Evolutionary conservation across 306 rosid species (phyloP), one percentile per base, ranked within the genome.

Genomic region (Ammopiptanthus mongolicus): DNA sequence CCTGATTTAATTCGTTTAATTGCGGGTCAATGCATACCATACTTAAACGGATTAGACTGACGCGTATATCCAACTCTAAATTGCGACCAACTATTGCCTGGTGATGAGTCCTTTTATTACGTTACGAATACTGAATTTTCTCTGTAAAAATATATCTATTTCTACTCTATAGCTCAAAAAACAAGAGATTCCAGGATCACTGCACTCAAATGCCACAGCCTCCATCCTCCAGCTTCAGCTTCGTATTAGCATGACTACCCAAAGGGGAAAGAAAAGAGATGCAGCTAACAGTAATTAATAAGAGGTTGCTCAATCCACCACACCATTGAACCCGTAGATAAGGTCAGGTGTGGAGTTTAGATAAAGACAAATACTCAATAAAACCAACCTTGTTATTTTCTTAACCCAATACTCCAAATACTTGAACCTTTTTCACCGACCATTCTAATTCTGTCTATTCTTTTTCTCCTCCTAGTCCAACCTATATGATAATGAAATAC

Each of bases 331-430:
- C 39, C 61, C 51, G 66, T 47, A 12, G 63, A 60, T 61, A 34
- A 70, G 64, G 36, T 52, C 31, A 52, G 51, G 22, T 51, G 47
- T 17, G 17, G 69, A 65, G 10, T n/a, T 48, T 23, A 50, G 2
- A 15, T 3, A 18, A 25, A 23, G 22, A 8, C 37, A 65, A 65
- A 44, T 13, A 23, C 6, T 12, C 19, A 15, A 36, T 34, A 63
- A 50, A 46, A 13, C 39, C 59, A 4, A 63, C 7, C 46, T 44
- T 63, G 71, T 52, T 33, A 48, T 87, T 68, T 87, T 89, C 66
- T 82, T 77, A 12, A 86, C 90, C 51, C 85, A 25, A 28, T 15
- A 5, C 36, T 11, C n/a, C n/a, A n/a, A n/a, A n/a, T n/a, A 70
- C 50, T n/a, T 14, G 70, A 47, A n/a, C 60, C 67, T 29, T 68